Base-by-base conservation (phyloP, 176 grass and related monocot species). In the Rhynchospora tenuis region DNA sequence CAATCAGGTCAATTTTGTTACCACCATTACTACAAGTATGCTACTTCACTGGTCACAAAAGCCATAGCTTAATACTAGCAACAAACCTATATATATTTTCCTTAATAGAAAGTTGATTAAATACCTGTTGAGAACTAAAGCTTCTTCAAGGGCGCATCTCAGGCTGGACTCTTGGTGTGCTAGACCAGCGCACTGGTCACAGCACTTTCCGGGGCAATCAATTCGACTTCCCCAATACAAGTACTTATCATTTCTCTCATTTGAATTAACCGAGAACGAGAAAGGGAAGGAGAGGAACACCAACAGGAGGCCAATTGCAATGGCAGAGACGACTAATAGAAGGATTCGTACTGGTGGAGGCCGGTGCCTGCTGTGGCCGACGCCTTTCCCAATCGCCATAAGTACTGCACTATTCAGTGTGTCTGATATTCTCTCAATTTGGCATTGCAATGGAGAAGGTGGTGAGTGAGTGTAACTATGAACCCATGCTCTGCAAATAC, bases 111-210 rank as follows among this genome's bases (percentile, higher is more conserved):
- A 26, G 12, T 26, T 51, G 28, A 60, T 14, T 13, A 54, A 62
- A 52, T 57, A 95, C 92, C 95, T 93, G 58, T 90, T 83, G 27
- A 98, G 95, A 83, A 91, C 94, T 51, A 98, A 85, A 52, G 95
- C 95, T 80, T 95, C 95, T 84, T 98, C 95, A 63, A 98, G 95
- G 78, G 95, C 95, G 84, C 95, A 98, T 63, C 95, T 85, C 45
- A 98, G 87, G 90, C 92, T 95, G 61, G 95, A 93, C 84, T 98
- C 92, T 86, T 95, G 92, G 86, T 93, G 92, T 14, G 91, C 93
- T 22, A 98, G 86, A 1, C 93, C 95, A n/a, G 95, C 91, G 89
- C 93, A 95, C 38, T 86, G 85, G 64, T 83, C 84, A 84, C 95
- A 98, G 48, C 92, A 89, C 84, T 98, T 98, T 0, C 95, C 95